Evolutionary conservation across 768 basidiomycete genomes (phyloP).

Genomic region (Podaxis carcinomalis): DNA sequence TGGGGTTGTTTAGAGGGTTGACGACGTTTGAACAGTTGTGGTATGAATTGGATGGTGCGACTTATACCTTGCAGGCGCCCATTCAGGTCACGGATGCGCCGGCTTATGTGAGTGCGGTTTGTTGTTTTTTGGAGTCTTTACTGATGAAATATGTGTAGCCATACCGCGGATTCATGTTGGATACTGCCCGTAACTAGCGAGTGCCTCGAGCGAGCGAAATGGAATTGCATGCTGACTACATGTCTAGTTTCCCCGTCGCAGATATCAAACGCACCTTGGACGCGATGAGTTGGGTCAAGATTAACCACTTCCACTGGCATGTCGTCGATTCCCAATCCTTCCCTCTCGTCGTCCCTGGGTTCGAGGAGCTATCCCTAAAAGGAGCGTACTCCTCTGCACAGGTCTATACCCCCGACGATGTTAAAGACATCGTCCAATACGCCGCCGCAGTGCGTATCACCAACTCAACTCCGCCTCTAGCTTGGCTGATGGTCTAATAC

Average conservation of each 20-base stretch:
- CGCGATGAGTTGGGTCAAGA: slow-evolving; percentile 75
- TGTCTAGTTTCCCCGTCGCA: slow-evolving; percentile 49
- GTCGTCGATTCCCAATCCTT: slow-evolving; percentile 77
- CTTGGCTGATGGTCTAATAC: background rate
- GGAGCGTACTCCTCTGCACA: slow-evolving; percentile 64
- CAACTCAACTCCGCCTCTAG: slow-evolving; percentile 26
- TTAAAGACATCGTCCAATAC: slow-evolving; percentile 57
- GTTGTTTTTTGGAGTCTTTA: background rate
- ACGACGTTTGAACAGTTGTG: slow-evolving; percentile 76
- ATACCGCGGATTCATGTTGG: slow-evolving; percentile 76
- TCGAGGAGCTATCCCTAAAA: slow-evolving; percentile 54
- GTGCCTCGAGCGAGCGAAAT: slow-evolving; percentile 17
- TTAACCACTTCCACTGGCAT: slow-evolving; percentile 82
- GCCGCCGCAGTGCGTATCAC: slow-evolving; percentile 52
- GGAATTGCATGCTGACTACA: background rate
- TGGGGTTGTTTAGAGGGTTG: slow-evolving; percentile 68
- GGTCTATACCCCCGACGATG: slow-evolving; percentile 50
- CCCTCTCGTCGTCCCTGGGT: slow-evolving; percentile 57
- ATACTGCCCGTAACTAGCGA: slow-evolving; percentile 75
- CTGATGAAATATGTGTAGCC: slow-evolving; percentile 34
- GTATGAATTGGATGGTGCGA: slow-evolving; percentile 52
- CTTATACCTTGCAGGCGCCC: slow-evolving; percentile 54
- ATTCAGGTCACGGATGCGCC: slow-evolving; percentile 54
- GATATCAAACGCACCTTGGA: slow-evolving; percentile 70
- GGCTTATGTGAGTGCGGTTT: slow-evolving; percentile 47